A percentile compares a stretch with the other conserved stretches of the same genome.
phyloP scores from a whole-genome alignment of 352 stramenopile genomes.

The Pythium myriotylum region DNA sequence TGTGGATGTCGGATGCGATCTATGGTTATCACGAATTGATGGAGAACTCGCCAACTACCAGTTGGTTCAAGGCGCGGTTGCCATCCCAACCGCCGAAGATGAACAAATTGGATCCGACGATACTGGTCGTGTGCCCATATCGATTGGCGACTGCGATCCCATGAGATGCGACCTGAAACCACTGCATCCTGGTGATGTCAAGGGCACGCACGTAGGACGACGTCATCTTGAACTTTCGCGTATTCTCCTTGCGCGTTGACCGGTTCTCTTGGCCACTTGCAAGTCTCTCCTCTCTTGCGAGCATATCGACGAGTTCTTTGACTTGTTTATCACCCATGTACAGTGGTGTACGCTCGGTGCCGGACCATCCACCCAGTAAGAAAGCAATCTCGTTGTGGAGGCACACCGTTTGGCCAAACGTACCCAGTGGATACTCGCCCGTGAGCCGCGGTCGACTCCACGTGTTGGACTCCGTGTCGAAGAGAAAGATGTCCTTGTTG shows the following conservation, averaged over 20 bases:
- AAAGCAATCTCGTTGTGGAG: constrained; percentile 58
- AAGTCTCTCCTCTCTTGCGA: constrained; percentile 60
- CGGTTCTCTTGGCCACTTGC: constrained; percentile 42
- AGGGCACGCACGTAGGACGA: constrained; percentile 66
- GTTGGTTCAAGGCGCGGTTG: constrained; percentile 76
- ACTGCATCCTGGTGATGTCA: constrained; percentile 68
- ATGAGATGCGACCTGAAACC: constrained; percentile 42
- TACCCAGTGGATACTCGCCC: constrained; percentile 64
- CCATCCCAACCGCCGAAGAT: constrained; percentile 84
- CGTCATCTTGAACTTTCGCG: constrained; percentile 36
- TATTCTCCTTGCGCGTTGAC: constrained; percentile 37
- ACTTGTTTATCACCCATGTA: constrained; percentile 81
- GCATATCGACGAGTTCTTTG: constrained; percentile 52
- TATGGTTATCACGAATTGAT: constrained; percentile 2
- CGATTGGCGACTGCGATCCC: constrained; percentile 59
- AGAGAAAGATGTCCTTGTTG: constrained; percentile 75
- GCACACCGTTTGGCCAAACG: constrained; percentile 62
- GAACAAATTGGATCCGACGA: constrained; percentile 72
- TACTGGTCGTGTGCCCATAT: constrained; percentile 68
- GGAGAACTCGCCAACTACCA: constrained; percentile 63
- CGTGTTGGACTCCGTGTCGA: constrained; percentile 52
- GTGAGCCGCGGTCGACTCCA: constrained; percentile 75
- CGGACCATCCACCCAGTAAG: constrained; percentile 74
- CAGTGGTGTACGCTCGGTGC: constrained; percentile 71
- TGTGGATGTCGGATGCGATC: neutral